Base-by-base conservation (phyloP, 176 grass and related monocot genomes). In the Cymbopogon citratus region DNA sequence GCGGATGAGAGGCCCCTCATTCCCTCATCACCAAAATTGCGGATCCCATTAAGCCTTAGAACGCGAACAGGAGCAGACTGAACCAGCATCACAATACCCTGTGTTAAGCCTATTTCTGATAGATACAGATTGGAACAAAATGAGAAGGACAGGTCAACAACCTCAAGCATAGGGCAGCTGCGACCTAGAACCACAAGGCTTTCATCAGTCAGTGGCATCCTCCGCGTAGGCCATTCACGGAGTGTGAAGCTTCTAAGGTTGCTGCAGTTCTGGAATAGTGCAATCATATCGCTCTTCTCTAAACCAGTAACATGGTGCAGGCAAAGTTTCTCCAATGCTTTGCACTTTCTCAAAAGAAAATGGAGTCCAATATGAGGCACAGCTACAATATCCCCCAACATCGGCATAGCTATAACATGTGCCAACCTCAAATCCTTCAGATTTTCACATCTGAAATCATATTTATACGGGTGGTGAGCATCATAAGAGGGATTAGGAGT, bases 361-460 rank as follows among this genome's bases (percentile, higher is more conserved):
- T 71, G 86, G 61, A 91, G 80, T 38, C 71, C 66, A 31, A 59
- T 73, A 5, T 51, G 15, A 2, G 46, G 46, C 15, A 51, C 46
- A 51, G 1, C 46, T 51, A 18, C 46, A 51, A 51, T 51, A 49
- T 49, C 0, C 15, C 1, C 15, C 46, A 48, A 48, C 45, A 15
- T 62, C 62, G 73, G n/a, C 45, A 45, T 5, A 10, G 73, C 29
- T 44, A 39, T 15, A 69, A 81, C 79, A 73, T 75, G 77, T 3
- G 63, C 71, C 81, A 93, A 84, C 28, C 28, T 81, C 44, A 90
- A 34, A 51, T 87, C 84, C 68, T 71, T 87, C 83, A 93, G 70
- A 48, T 48, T 85, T 41, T 85, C 73, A 60, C 72, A 87, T 13
- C n/a, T 18, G 39, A 83, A 34, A 75, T 71, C 46, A 70, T 39